These are phyloP conservation scores for Botryotinia narcissicola DNA, from an alignment of 2,329 filamentous ascomycete species.

Conservation along the genomic window DNA sequence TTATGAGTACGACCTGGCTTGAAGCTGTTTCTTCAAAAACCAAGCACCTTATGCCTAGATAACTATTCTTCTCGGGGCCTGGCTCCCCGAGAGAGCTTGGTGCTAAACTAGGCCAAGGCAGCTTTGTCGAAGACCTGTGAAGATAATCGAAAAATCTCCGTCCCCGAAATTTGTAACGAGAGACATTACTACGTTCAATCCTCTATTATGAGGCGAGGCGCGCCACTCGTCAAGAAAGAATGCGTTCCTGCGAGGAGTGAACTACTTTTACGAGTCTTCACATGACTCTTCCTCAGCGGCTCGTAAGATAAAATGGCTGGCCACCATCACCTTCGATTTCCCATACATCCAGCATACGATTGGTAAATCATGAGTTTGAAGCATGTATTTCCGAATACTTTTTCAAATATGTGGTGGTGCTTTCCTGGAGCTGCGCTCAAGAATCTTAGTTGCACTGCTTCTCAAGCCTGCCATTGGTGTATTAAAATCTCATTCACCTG, in stretches of 20 bases:
- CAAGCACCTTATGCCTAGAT: background rate
- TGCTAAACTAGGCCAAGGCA: too few relatives aligned
- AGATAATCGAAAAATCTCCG: background rate
- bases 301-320: background rate
- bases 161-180: background rate
- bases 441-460: background rate
- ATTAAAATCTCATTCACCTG: background rate
- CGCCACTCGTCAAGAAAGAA: background rate
- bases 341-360: background rate
- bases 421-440: background rate
- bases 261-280: background rate
- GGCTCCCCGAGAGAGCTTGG: background rate
- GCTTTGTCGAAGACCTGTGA: background rate
- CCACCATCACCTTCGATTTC: background rate
- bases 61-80: background rate
- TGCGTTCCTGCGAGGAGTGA: too few relatives aligned
- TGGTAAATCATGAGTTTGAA: background rate
- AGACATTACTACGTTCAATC: background rate
- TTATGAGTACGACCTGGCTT: background rate
- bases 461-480: background rate
- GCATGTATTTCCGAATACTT: background rate
- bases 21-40: background rate
- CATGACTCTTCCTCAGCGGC: background rate
- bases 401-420: background rate
- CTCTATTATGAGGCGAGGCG: rapidly evolving